Percentiles rank a stretch among this genome's conserved stretches.
These are phyloP conservation scores for Debaryomyces fabryi DNA, from an alignment of 1,139 yeast genomes.

Conservation along the genomic window DNA sequence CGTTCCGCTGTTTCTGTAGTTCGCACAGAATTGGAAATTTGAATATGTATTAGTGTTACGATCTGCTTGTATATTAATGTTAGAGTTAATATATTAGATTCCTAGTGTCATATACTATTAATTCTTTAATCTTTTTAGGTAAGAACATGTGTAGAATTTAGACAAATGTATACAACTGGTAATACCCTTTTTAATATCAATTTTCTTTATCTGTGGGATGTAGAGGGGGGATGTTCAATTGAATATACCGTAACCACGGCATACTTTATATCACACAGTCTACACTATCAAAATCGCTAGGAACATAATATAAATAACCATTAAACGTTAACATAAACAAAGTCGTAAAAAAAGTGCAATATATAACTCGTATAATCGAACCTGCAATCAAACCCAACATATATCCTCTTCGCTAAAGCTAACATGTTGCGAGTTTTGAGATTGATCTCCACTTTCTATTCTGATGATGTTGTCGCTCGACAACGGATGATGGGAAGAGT, in stretches of 20 bases:
- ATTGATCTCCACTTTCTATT: slow-evolving; percentile 15
- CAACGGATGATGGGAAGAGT: slow-evolving; percentile 23
- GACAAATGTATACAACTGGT: no score
- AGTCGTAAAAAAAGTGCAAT: neutral
- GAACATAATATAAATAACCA: neutral
- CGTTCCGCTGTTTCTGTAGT: neutral
- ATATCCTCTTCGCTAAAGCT: slow-evolving; percentile 23
- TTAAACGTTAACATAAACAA: neutral
- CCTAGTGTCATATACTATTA: no score
- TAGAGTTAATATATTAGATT: no score
- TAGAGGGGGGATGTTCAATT: no score
- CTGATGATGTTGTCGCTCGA: slow-evolving; percentile 28
- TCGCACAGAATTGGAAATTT: slow-evolving; percentile 3
- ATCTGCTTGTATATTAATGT: neutral
- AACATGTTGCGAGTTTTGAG: slow-evolving; percentile 8
- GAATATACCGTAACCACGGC: neutral
- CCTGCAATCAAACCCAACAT: slow-evolving; percentile 22
- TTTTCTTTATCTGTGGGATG: no score
- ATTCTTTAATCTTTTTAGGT: no score
- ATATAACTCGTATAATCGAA: neutral
- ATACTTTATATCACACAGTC: neutral
- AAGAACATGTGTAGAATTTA: no score
- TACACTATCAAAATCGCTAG: neutral
- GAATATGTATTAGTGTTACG: neutral
- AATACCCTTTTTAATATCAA: no score